These are phyloP conservation scores for Aspergillus hancockii DNA, from an alignment of 495 filamentous ascomycete genomes.

Conservation along the genomic window DNA sequence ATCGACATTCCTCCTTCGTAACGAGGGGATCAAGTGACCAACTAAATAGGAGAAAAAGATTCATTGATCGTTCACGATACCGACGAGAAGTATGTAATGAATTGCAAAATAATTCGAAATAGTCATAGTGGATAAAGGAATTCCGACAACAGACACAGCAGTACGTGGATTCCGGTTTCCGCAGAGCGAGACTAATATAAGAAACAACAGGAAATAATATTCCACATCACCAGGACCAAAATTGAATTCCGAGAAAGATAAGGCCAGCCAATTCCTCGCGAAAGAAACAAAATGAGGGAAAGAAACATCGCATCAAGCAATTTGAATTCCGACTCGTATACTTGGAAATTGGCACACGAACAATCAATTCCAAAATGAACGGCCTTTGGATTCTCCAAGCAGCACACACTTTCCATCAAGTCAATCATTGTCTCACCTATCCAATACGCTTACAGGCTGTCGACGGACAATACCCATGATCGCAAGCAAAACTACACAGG, in stretches of 20 bases:
- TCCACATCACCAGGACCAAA: too few species aligned
- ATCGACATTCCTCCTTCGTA: too few species aligned
- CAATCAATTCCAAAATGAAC: neutral
- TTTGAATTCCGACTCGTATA: neutral
- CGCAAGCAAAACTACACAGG: slow-evolving; percentile 44
- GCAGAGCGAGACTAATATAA: neutral
- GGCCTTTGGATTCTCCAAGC: neutral
- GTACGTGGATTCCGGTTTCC: neutral
- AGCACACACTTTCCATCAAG: too few species aligned
- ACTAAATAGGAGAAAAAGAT: too few species aligned
- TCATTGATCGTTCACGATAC: too few species aligned
- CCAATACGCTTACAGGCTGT: slow-evolving; percentile 32
- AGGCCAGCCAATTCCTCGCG: neutral
- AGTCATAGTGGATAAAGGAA: neutral
- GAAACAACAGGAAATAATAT: neutral
- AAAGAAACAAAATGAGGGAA: neutral
- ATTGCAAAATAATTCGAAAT: neutral
- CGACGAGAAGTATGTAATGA: neutral
- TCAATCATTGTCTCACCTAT: neutral
- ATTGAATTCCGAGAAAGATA: neutral
- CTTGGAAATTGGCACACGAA: neutral
- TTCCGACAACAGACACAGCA: neutral
- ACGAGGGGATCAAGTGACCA: too few species aligned
- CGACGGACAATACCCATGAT: slow-evolving; percentile 43
- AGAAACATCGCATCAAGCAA: neutral